Evolutionary conservation across 1,284 basidiomycete species (phyloP), one percentile per base, ranked within the genome.

Genomic region (Volvariella surrecta): DNA sequence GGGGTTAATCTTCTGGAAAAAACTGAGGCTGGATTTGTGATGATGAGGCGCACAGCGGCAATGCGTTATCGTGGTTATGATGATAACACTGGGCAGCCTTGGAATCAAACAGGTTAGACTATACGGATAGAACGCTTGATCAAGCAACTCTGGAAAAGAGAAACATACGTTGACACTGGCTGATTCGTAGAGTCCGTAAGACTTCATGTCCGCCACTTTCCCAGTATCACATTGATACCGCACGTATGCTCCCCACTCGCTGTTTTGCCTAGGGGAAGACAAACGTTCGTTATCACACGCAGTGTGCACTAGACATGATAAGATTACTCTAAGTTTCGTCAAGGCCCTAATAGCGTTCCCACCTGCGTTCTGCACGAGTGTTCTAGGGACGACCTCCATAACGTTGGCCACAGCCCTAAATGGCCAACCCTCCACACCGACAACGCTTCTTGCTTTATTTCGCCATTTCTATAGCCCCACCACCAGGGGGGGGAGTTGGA

Each of bases 381-480:
- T 98, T 45, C 94, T 71, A 3, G 95, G 96, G 52, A 99, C 96
- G 42, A 98, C 92, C 64, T 99, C 94, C 79, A 99, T 84, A 19
- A 94, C 93, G 54, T 98, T 94, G 1, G 89, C 88, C 2, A 98
- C 92, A 19, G 93, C 93, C 45, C 85, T 72, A 68, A 89, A 94
- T 4, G 93, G 91, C 67, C 89, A 89, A 1, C 86, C 88, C 58
- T 94, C 89, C 19, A 94, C 84, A 20, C 92, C 92, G 42, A 91
- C 76, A 37, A 74, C 59, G 37, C 68, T 77, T 54, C 87, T 76
- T 18, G 90, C 89, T 62, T 86, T 89, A 31, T 82, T 77, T n/a
- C 87, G 94, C 95, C 92, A 99, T 97, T 70, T 99, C 95, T 1
- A 92, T 96, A 10, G 95, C 95, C 37, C 95, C 95, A 17, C 95